Evolutionary conservation across 192 early-diverging fungal species (phyloP).

Genomic region (Umbelopsis vinacea): DNA sequence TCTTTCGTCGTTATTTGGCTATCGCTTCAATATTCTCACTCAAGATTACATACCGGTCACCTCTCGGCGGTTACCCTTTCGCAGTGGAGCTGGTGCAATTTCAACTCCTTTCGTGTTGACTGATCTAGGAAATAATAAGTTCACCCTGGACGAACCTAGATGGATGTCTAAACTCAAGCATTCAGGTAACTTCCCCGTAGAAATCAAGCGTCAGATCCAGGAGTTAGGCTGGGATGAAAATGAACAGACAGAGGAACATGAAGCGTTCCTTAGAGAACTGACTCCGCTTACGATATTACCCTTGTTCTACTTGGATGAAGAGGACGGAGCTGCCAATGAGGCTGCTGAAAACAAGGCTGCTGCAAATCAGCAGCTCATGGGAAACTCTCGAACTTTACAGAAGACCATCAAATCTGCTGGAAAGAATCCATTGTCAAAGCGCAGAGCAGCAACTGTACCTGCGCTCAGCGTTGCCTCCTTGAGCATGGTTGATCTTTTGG

Average conservation of each 20-base stretch:
- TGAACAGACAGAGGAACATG: slow-evolving; percentile 47
- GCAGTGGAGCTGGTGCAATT: slow-evolving; percentile 43
- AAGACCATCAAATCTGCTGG: neutral
- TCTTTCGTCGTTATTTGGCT: slow-evolving; percentile 48
- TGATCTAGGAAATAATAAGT: slow-evolving; percentile 56
- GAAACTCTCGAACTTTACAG: neutral
- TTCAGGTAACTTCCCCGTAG: slow-evolving; percentile 50
- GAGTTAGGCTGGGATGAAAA: slow-evolving; percentile 58
- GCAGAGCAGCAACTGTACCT: slow-evolving; percentile 44
- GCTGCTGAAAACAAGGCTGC: neutral
- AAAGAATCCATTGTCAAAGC: slow-evolving; percentile 27
- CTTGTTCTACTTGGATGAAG: slow-evolving; percentile 54
- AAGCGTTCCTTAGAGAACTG: slow-evolving; percentile 44
- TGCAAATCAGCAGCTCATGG: slow-evolving; percentile 3
- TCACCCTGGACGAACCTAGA: slow-evolving; percentile 56
- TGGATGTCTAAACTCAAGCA: slow-evolving; percentile 55
- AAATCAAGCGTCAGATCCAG: slow-evolving; percentile 54
- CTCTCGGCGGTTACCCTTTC: slow-evolving; percentile 51
- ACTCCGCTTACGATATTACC: slow-evolving; percentile 55
- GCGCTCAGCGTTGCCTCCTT: slow-evolving; percentile 50
- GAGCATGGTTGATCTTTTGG: slow-evolving; percentile 52
- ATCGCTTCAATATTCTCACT: slow-evolving; percentile 50
- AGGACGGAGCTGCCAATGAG: slow-evolving; percentile 24
- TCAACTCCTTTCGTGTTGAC: slow-evolving; percentile 56
- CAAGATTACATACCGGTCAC: slow-evolving; percentile 54